Evolutionary conservation across 2,329 filamentous ascomycete genomes (phyloP), one percentile per base, ranked within the genome.

Genomic region (Venturia carpophila): DNA sequence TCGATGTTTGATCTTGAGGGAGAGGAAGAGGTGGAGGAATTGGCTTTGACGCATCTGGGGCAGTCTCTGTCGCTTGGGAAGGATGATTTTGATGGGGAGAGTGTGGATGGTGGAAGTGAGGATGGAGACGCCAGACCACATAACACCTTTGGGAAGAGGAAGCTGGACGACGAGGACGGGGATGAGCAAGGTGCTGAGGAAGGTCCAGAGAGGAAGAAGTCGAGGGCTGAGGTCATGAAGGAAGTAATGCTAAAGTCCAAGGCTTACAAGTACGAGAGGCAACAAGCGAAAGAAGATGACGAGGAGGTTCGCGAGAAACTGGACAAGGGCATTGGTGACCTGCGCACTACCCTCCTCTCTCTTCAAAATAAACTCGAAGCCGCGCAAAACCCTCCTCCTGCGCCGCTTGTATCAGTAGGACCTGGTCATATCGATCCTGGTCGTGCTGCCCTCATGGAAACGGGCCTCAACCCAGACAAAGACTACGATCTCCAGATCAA

Each of bases 201-300:
- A 24, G 79, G 87, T 68, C 92, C 91, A 0, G 89, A 93, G 71
- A 84, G 88, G 66, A 97, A 96, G 76, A 99, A 97, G 79, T 88
- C 88, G 3, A 97, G 97, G 78, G 90, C 94, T 64, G 94, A 99
- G 76, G 90, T 99, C 62, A 97, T 97, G 91, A 89, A 96, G 72
- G 95, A 99, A 76, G 83, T 99, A 67, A 97, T 99, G 69, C 91
- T 92, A 67, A 99, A 99, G 77, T 97, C 93, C 0, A 99, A 99
- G 74, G 82, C 90, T 68, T 84, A 97, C 82, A 97, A 96, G 77
- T 92, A 93, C 73, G 92, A 97, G 77, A 87, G 94, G 49, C 94
- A 99, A 76, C 87, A 91, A 67, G 86, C 86, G 37, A 97, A 96
- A 73, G 94, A 97, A 67, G 91, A 94, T 62, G 94, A 99, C 70